Base-by-base conservation (phyloP, 306 rosid species). In the Abrus pulchellus region DNA sequence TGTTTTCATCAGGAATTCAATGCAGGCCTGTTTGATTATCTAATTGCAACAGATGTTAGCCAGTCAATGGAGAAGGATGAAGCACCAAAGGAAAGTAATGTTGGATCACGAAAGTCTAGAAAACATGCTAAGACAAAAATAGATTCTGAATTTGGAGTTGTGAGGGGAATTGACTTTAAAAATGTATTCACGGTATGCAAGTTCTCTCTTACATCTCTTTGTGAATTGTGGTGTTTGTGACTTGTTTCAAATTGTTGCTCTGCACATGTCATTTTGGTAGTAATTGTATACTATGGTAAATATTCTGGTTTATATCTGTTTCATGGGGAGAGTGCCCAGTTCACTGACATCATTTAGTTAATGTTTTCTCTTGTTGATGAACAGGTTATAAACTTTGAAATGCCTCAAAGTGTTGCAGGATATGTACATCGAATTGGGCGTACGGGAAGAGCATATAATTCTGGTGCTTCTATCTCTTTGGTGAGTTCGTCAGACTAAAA, bases 91-190 rank as follows among this genome's bases (percentile, higher is more conserved):
- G 90, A 87, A 62, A 83, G 60, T 78, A 92, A 68, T 61, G 77
- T 49, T 30, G 90, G 89, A 56, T 61, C 67, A 54, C 85, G 44
- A 76, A 89, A 75, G 68, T 89, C 90, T 59, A 88, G 76, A 82
- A 91, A 85, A 43, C 82, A 70, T 27, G 34, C 68, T 59, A 93
- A 91, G 85, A 84, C 73, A 73, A 93, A 90, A 85, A 45, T 86
- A 38, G 98, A 95, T 82, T 87, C 98, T 80, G 99, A 95, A 83
- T 95, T 93, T 79, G 99, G 98, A 73, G 99, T 95, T 38, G 99
- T 93, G 20, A 88, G 99, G 79, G 99, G 99, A 74, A 83, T 93
- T 78, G 98, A 95, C 87, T 93, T 95, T 75, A 95, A 93, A 85
- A 92, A 95, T 83, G 98, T 95, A 14, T 88, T 81, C 87, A 95